Evolutionary conservation across 2,329 filamentous ascomycete species (phyloP), one percentile per base, ranked within the genome.

Genomic region (Sarocladiaceae sp.): DNA sequence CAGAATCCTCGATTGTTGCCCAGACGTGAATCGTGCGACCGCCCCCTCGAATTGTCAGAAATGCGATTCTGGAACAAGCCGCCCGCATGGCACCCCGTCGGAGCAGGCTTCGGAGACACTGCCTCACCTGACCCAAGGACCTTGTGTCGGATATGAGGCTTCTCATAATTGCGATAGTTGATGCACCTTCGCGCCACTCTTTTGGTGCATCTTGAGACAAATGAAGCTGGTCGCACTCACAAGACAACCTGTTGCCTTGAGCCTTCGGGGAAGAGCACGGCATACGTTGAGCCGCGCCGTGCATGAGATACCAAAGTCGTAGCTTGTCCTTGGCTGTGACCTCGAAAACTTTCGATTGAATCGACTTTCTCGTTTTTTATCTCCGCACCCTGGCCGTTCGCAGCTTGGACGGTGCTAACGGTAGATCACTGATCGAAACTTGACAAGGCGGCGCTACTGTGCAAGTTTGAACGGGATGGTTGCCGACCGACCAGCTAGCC

Each of bases 51-150:
- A 48, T 31, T 48, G 25, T 22, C 26, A 11, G 33, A 17, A 48
- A 18, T 48, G 26, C 44, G 28, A 48, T 48, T 48, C 44, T 48
- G 25, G 44, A 48, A 48, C 44, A 22, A 11, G 44, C 26, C 44
- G 28, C 4, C 22, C 15, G 40, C 17, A 17, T 15, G 10, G 4
- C 3, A 12, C 17, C 23, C 40, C 40, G 40, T 44, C 23, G 40
- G 40, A 25, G 4, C 22, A 26, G 22, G 40, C 22, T 23, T 40
- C 4, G 23, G 23, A 6, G 5, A 20, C 37, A 40, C 12, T 22
- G 17, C 17, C 12, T 20, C 18, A 40, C 18, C n/a, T 17, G 10
- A n/a, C 17, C 8, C 7, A 23, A 20, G 20, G 6, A 23, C 37
- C 18, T 22, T 40, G 6, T 22, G 37, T 20, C 15, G 37, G n/a